Percentiles rank a stretch among this genome's conserved stretches.
These are phyloP conservation scores for Tylopilus subfusipes DNA, from an alignment of 768 basidiomycete genomes.

Conservation along the genomic window DNA sequence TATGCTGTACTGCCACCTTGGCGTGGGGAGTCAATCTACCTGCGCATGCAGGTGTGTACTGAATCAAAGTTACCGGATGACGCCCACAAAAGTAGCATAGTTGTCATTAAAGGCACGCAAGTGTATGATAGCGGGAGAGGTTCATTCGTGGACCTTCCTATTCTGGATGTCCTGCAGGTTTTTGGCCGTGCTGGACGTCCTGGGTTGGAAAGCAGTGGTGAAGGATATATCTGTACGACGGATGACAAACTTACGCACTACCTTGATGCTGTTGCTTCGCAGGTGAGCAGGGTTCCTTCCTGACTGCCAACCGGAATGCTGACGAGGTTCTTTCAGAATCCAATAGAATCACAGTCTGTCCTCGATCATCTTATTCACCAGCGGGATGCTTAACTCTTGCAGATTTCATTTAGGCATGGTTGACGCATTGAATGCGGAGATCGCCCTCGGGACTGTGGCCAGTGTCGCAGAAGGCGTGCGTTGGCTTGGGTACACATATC, in stretches of 20 bases:
- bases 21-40: conserved; percentile 99
- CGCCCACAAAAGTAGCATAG: conserved; percentile 36
- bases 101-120: conserved; percentile 96
- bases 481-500: conserved; percentile 97
- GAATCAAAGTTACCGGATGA: conserved; percentile 4
- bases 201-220: conserved; percentile 85
- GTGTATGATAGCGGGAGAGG: conserved; percentile 91
- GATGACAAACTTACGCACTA: conserved; percentile 92
- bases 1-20: conserved; percentile 96
- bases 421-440: conserved; percentile 93
- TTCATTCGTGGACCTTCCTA: conserved; percentile 86
- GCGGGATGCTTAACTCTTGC: conserved; percentile 1
- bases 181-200: conserved; percentile 95
- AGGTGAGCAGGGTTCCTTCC: conserved; percentile 45
- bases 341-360: conserved; percentile 91
- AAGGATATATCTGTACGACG: conserved; percentile 95
- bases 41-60: conserved; percentile 80
- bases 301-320: background rate
- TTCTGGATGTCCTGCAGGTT: conserved; percentile 94
- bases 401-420: conserved; percentile 82
- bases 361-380: background rate
- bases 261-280: conserved; percentile 80
- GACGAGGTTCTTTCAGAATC: conserved; percentile 49
- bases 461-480: conserved; percentile 81
- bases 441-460: conserved; percentile 90